These are phyloP conservation scores for Oryza longistaminata DNA, from an alignment of 176 grass and related monocot species.

Conservation along the genomic window DNA sequence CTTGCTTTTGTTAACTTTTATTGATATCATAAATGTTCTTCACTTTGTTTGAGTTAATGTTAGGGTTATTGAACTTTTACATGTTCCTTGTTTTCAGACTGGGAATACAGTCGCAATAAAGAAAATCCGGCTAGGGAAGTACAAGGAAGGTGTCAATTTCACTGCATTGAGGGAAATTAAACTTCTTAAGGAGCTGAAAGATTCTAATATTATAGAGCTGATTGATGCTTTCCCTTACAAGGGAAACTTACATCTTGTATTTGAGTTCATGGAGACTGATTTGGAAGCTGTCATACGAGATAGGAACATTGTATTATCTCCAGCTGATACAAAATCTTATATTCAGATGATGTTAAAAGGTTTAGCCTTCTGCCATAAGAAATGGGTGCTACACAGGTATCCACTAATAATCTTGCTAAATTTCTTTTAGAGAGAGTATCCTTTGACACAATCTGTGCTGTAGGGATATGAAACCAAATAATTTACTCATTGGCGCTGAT, in stretches of 20 bases:
- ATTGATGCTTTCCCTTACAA: constrained; percentile 96
- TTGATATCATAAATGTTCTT: neutral
- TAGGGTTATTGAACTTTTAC: neutral
- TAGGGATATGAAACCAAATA: constrained; percentile 99
- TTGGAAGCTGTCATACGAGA: constrained; percentile 95
- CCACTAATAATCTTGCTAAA: constrained; percentile 23
- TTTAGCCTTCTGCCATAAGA: constrained; percentile 87
- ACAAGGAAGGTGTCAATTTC: constrained; percentile 97
- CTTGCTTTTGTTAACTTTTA: neutral
- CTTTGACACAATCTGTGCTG: constrained; percentile 33
- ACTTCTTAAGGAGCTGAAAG: constrained; percentile 88
- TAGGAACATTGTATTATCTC: constrained; percentile 81
- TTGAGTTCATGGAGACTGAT: constrained; percentile 98
- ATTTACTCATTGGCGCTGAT: constrained; percentile 85
- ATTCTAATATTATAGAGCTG: constrained; percentile 90
- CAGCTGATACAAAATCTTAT: constrained; percentile 92
- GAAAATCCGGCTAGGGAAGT: constrained; percentile 84
- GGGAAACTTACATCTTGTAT: constrained; percentile 91
- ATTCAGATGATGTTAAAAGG: constrained; percentile 97
- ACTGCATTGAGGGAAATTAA: constrained; percentile 99
- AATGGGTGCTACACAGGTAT: constrained; percentile 99
- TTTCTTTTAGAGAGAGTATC: constrained; percentile 13
- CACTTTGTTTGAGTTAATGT: constrained; percentile 16
- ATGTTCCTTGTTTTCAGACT: constrained; percentile 64
- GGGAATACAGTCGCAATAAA: constrained; percentile 89